Percentiles rank a stretch among this genome's conserved stretches.
phyloP scores from a whole-genome alignment of 495 filamentous ascomycete genomes.

The Pyrenula aspistea region DNA sequence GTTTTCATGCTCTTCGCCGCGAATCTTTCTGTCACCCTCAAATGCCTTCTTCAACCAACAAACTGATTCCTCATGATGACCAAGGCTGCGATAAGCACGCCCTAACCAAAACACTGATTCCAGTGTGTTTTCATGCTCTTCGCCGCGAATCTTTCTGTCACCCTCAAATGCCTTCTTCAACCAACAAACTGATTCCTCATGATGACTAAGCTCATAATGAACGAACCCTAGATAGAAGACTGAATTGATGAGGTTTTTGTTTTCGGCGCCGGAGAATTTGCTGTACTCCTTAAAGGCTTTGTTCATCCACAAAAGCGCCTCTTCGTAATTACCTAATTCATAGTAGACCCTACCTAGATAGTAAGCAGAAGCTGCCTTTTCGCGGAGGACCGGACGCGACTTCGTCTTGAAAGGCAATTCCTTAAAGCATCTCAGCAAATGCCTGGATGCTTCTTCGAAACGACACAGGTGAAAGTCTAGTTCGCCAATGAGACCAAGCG shows the following conservation, averaged over 20 bases:
- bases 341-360: background rate
- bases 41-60: too few species aligned
- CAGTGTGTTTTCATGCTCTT: too few species aligned
- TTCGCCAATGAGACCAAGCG: background rate
- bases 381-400: background rate
- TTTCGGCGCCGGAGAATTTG: background rate
- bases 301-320: background rate
- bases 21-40: too few species aligned
- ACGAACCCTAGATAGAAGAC: background rate
- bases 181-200: background rate
- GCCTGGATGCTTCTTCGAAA: background rate
- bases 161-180: background rate
- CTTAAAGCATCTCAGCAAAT: background rate
- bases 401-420: background rate
- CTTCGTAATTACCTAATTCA: background rate
- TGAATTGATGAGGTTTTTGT: background rate
- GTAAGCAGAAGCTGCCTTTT: background rate
- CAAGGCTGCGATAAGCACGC: too few species aligned
- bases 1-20: too few species aligned
- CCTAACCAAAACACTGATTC: too few species aligned
- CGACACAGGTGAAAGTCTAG: background rate
- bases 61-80: too few species aligned
- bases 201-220: background rate
- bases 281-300: background rate
- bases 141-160: too few species aligned